Conservation (phyloP, 2,329 filamentous ascomycete species). For the Colletotrichum spinosum region DNA sequence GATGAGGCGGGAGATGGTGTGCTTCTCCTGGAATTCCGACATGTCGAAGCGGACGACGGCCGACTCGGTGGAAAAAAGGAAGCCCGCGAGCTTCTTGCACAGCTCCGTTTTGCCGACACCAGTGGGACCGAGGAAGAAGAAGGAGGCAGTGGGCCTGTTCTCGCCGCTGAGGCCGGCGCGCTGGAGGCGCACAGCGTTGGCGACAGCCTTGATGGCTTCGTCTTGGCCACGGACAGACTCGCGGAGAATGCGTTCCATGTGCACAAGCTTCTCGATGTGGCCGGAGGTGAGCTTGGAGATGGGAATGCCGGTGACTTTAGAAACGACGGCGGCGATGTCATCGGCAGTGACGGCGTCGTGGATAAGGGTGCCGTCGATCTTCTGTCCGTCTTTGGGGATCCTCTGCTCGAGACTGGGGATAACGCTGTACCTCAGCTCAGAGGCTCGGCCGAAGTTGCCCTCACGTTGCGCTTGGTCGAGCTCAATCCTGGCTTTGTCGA, state of each 20-base stretch:
- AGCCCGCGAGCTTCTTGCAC: slow-evolving; percentile 93
- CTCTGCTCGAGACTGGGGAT: slow-evolving; percentile 86
- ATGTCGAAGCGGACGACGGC: slow-evolving; percentile 97
- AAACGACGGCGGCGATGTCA: slow-evolving; percentile 93
- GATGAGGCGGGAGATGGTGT: slow-evolving; percentile 93
- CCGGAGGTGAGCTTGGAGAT: slow-evolving; percentile 92
- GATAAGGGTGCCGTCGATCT: slow-evolving; percentile 70
- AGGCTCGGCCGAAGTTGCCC: slow-evolving; percentile 90
- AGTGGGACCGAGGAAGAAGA: slow-evolving; percentile 98
- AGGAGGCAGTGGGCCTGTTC: slow-evolving; percentile 90
- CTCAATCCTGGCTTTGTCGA: slow-evolving; percentile 87
- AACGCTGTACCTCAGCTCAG: slow-evolving; percentile 87
- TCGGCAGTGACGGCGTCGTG: slow-evolving; percentile 96
- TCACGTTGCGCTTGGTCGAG: slow-evolving; percentile 88
- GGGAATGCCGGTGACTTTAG: slow-evolving; percentile 91
- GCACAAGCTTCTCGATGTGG: slow-evolving; percentile 92
- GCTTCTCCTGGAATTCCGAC: slow-evolving; percentile 97
- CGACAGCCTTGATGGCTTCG: slow-evolving; percentile 89
- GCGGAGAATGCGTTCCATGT: slow-evolving; percentile 92
- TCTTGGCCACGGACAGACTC: slow-evolving; percentile 92
- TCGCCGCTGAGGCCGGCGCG: slow-evolving; percentile 91
- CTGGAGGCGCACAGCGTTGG: slow-evolving; percentile 93
- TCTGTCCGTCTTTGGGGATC: slow-evolving; percentile 79
- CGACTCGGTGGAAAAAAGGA: slow-evolving; percentile 91
- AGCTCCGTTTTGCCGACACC: slow-evolving; percentile 98